Base-by-base conservation (phyloP, 805 yeast genomes). In the Candida awuae region DNA sequence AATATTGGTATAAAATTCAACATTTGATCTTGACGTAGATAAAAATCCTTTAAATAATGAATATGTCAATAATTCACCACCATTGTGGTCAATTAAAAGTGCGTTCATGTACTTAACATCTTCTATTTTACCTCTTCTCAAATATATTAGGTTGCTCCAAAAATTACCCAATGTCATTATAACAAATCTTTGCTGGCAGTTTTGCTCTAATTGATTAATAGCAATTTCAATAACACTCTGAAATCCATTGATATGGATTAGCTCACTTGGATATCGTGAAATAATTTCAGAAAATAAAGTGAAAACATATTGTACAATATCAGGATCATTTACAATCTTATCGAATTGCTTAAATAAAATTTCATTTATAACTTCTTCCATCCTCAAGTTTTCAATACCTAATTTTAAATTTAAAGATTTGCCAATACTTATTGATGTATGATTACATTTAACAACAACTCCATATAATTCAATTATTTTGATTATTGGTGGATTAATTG, bases 1-100 rank as follows among this genome's bases (percentile, higher is more conserved):
- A 19, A 79, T 65, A 1, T 74, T 77, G 29, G 74, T 73, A 53
- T 66, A 81, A 32, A 63, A 61, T 12, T 77, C 84, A 29, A 80
- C 53, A 42, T 74, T 76, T 0, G 88, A 80, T 46, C 90, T 61
- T 6, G 67, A 63, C 13, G 72, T 49, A 38, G 66, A 73, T 55
- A 79, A 51, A 56, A 80, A 48, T 43, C 70, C 66, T 47, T 62
- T 43, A 56, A 73, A 42, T 3, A 66, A 52, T 13, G 50, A 47
- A 59, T 53, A 59, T 41, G 73, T 66, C 37, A 43, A 39, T 20
- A 20, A 57, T 35, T 26, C 66, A 39, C 50, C 64, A 46, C 40
- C 43, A 35, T 17, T 65, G 50, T 62, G 53, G 29, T 46, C 54
- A 32, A 40, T 45, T 45, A 57, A 59, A 20, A 36, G 8, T 56